These are phyloP conservation scores for Hypoxylon sp. DNA, from an alignment of 2,329 filamentous ascomycete species.

Conservation along the genomic window DNA sequence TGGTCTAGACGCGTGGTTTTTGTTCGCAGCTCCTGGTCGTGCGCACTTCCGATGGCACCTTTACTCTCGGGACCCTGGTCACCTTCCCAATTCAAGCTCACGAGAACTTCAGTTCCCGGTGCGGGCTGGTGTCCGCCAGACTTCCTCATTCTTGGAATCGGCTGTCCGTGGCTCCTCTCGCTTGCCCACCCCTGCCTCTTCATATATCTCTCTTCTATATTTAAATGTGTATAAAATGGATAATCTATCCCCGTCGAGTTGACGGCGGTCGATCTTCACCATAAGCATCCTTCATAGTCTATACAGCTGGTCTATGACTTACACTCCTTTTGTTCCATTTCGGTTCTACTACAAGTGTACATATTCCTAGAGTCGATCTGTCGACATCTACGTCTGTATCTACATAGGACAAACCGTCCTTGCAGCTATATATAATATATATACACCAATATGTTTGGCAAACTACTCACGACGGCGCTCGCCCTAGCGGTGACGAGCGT, in stretches of 20 bases:
- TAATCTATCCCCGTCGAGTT: constrained; percentile 38
- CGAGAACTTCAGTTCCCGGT: constrained; percentile 47
- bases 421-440: constrained; percentile 8
- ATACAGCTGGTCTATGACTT: constrained; percentile 45
- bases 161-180: constrained; percentile 22
- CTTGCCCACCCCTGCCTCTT: constrained; percentile 11
- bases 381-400: constrained; percentile 10
- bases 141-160: constrained; percentile 34
- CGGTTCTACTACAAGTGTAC: constrained; percentile 43
- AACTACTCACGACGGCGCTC: constrained; percentile 44
- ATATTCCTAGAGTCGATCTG: constrained; percentile 34
- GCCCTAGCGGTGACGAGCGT: constrained; percentile 36
- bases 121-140: constrained; percentile 28
- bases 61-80: constrained; percentile 42
- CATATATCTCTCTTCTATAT: constrained; percentile 31
- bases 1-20: constrained; percentile 45
- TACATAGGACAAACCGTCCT: constrained; percentile 26
- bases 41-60: constrained; percentile 42
- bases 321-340: constrained; percentile 46
- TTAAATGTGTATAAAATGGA: constrained; percentile 31
- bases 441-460: constrained; percentile 44
- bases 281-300: constrained; percentile 38
- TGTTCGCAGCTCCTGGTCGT: constrained; percentile 31
- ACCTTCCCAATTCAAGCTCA: constrained; percentile 46
- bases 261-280: constrained; percentile 42